Conservation (phyloP, 2,329 filamentous ascomycete species). For the Cercospora canescens region DNA sequence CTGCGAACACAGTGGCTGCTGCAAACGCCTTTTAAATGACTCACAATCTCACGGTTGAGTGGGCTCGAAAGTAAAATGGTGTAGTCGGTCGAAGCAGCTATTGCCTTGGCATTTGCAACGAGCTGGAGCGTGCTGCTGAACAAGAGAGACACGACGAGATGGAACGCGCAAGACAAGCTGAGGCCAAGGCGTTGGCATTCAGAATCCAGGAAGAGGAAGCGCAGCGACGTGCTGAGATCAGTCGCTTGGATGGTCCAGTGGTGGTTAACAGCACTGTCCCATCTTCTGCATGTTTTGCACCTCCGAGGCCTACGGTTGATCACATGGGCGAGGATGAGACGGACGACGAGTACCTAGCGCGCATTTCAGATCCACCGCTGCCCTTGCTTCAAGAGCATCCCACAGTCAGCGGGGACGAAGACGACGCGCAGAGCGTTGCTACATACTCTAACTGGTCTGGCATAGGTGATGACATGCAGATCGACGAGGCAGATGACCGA, state of each 20-base stretch:
- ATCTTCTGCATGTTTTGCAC: not conserved
- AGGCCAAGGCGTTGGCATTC: not conserved
- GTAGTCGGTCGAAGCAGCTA: conserved; percentile 16
- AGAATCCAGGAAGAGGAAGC: not conserved
- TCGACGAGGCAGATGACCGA: not conserved
- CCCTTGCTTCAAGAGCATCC: not conserved
- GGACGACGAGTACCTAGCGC: not conserved
- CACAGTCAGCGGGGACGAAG: not conserved
- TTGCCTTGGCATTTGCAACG: conserved; percentile 16
- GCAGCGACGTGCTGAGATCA: conserved; percentile 1
- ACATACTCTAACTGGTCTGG: not conserved
- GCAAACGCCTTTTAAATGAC: conserved; percentile 29
- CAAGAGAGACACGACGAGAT: conserved; percentile 15
- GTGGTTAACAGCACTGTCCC: not conserved
- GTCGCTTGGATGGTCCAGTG: not conserved
- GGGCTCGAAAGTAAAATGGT: conserved; percentile 19
- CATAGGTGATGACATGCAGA: not conserved
- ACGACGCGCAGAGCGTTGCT: not conserved
- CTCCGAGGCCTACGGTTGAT: not conserved
- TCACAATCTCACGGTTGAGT: conserved; percentile 25
- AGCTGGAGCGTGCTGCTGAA: conserved; percentile 3
- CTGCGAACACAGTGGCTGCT: conserved; percentile 27
- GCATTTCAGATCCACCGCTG: not conserved
- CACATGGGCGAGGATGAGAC: not conserved
- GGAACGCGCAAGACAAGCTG: conserved; percentile 10